These are phyloP conservation scores for Dichomitus squalens DNA, from an alignment of 1,284 basidiomycete species.

Conservation along the genomic window DNA sequence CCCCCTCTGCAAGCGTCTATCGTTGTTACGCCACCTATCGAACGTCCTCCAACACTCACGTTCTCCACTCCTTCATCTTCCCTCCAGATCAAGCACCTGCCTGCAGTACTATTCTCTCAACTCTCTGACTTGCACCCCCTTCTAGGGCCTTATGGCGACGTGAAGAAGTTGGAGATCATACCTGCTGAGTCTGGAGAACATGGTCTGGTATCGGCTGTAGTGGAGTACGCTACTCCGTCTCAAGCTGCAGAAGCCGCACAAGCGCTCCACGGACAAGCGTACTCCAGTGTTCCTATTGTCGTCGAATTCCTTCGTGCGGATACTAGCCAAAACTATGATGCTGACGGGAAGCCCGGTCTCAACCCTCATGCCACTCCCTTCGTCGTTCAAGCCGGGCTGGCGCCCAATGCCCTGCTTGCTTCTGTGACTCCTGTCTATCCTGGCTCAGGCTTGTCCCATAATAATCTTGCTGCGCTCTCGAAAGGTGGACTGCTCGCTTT, in stretches of 20 bases:
- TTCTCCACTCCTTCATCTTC: conserved; percentile 37
- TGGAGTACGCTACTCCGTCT: conserved; percentile 57
- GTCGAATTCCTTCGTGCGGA: conserved; percentile 45
- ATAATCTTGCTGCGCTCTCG: conserved; percentile 17
- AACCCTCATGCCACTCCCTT: conserved; percentile 40
- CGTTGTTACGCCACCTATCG: conserved; percentile 29
- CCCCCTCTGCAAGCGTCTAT: conserved; percentile 25
- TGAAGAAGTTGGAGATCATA: conserved; percentile 57
- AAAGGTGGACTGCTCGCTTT: conserved; percentile 25
- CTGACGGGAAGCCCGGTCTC: conserved; percentile 30
- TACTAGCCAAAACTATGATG: conserved; percentile 13
- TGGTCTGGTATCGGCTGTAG: conserved; percentile 53
- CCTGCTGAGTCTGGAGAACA: conserved; percentile 33
- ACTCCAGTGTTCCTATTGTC: conserved; percentile 52
- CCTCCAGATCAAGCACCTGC: conserved; percentile 66
- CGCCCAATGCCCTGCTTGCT: conserved; percentile 15
- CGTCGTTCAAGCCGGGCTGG: conserved; percentile 22
- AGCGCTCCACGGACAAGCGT: conserved; percentile 59
- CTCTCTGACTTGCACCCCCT: conserved; percentile 69
- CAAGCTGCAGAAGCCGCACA: conserved; percentile 66
- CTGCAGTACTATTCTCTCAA: conserved; percentile 66
- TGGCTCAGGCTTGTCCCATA: conserved; percentile 12
- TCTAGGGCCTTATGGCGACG: conserved; percentile 68
- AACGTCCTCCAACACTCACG: conserved; percentile 16
- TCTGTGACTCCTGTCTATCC: conserved; percentile 21